These are phyloP conservation scores for Diutina mesorugosa DNA, from an alignment of 1,139 yeast species.

Conservation along the genomic window DNA sequence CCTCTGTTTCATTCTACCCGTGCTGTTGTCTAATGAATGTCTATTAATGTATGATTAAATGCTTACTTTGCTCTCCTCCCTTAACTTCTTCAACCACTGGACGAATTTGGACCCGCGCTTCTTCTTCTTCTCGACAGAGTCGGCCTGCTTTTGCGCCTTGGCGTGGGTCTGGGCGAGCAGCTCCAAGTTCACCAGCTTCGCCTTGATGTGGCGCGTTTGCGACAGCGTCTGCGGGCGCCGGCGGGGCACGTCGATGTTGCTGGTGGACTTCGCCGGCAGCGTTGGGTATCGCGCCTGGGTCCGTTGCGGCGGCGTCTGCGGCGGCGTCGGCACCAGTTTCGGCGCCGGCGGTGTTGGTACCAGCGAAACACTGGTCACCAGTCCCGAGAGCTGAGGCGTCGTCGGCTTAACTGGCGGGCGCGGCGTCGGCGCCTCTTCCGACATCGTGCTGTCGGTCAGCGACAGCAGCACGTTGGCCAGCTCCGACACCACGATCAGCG, in stretches of 20 bases:
- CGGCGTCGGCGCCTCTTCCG: neutral
- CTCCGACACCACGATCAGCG: neutral
- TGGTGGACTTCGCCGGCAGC: neutral
- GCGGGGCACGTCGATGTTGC: neutral
- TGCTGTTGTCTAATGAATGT: neutral
- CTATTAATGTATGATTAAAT: neutral
- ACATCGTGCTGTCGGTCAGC: constrained; percentile 1
- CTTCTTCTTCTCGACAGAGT: neutral
- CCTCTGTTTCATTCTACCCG: no score
- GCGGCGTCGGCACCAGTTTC: neutral
- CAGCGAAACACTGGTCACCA: neutral
- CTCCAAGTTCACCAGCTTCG: constrained; percentile 1
- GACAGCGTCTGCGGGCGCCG: neutral
- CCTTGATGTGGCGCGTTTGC: neutral
- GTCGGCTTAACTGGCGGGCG: neutral
- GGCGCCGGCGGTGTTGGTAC: neutral
- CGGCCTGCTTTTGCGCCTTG: neutral
- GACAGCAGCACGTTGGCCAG: neutral
- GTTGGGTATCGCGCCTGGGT: neutral
- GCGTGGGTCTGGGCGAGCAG: neutral
- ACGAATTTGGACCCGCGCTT: neutral
- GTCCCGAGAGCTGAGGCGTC: neutral
- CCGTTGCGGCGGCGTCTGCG: neutral
- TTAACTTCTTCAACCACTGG: neutral
- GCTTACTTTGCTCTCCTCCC: neutral